phyloP scores from a whole-genome alignment of 2,329 filamentous ascomycete genomes.

The Pseudopithomyces maydicus region DNA sequence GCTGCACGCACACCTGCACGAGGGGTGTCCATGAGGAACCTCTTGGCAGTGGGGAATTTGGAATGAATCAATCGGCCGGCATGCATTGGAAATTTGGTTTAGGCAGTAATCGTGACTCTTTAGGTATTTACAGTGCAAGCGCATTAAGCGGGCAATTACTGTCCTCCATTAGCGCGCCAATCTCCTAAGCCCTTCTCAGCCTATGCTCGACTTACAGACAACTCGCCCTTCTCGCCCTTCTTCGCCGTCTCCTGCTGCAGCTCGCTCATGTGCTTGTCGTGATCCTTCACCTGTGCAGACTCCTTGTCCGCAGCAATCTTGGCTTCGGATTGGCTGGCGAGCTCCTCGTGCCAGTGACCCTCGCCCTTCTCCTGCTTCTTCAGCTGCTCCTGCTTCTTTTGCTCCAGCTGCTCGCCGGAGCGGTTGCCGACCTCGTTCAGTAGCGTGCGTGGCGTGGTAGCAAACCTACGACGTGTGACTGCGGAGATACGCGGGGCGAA shows the following conservation, averaged over 20 bases:
- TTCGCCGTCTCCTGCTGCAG: conserved; percentile 51
- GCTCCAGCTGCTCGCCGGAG: conserved; percentile 47
- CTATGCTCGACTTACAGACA: conserved; percentile 11
- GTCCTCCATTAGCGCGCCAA: not conserved
- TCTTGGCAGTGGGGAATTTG: too few relatives aligned
- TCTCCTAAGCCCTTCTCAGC: not conserved
- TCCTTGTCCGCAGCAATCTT: conserved; percentile 50
- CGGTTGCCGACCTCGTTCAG: conserved; percentile 50
- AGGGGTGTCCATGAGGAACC: too few relatives aligned
- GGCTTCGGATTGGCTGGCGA: conserved; percentile 48
- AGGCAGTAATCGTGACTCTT: too few relatives aligned
- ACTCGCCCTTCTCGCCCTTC: conserved; percentile 46
- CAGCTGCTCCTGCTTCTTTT: conserved; percentile 51
- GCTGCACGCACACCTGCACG: too few relatives aligned
- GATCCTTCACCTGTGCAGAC: conserved; percentile 45
- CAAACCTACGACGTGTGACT: conserved; percentile 33
- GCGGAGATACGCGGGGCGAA: not conserved
- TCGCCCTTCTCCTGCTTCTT: conserved; percentile 50
- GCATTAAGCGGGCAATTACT: not conserved
- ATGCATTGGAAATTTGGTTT: too few relatives aligned
- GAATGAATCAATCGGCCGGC: too few relatives aligned
- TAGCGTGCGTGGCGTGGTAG: conserved; percentile 31
- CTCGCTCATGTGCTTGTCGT: conserved; percentile 50
- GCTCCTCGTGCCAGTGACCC: conserved; percentile 50
- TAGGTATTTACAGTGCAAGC: not conserved